A percentile compares a stretch with the other conserved stretches of the same genome.
Conservation (phyloP, 495 filamentous ascomycete species). For the Neurospora sp. region DNA sequence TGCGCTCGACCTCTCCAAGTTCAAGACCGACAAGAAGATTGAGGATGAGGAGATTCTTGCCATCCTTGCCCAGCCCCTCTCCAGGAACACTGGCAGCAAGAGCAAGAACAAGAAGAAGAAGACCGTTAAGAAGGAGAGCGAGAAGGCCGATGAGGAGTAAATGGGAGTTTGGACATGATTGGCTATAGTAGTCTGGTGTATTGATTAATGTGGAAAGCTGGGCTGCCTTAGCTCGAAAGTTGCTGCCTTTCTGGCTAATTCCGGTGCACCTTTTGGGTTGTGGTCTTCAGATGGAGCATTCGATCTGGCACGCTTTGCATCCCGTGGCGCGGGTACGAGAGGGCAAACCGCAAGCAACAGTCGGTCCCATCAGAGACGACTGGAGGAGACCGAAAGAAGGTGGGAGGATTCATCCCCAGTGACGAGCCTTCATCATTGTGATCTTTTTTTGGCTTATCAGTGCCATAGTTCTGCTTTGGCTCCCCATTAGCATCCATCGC, state of each 20-base stretch:
- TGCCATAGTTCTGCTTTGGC: not conserved
- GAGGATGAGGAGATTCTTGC: constrained; percentile 88
- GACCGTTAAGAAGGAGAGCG: constrained; percentile 55
- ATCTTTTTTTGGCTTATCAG: not conserved
- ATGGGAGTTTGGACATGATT: not conserved
- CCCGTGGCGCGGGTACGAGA: not conserved
- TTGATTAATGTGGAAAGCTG: not conserved
- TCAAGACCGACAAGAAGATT: constrained; percentile 95
- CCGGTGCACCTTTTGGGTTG: not conserved
- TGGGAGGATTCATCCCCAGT: not conserved
- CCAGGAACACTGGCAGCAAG: constrained; percentile 64
- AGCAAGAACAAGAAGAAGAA: constrained; percentile 92
- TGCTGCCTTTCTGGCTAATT: not conserved
- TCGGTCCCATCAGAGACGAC: not conserved
- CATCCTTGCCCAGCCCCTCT: constrained; percentile 79
- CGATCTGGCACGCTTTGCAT: not conserved
- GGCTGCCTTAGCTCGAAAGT: not conserved
- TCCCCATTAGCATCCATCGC: not conserved
- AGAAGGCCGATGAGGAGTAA: constrained; percentile 21
- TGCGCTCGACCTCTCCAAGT: constrained; percentile 59
- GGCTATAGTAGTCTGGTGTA: not conserved
- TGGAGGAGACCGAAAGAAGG: not conserved
- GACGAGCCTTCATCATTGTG: not conserved
- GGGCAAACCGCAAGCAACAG: not conserved
- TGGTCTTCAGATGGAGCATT: not conserved